A percentile compares a stretch with the other conserved stretches of the same genome.
Conservation (phyloP, 78 protist genomes). For the Dictyostelium firmibasis region DNA sequence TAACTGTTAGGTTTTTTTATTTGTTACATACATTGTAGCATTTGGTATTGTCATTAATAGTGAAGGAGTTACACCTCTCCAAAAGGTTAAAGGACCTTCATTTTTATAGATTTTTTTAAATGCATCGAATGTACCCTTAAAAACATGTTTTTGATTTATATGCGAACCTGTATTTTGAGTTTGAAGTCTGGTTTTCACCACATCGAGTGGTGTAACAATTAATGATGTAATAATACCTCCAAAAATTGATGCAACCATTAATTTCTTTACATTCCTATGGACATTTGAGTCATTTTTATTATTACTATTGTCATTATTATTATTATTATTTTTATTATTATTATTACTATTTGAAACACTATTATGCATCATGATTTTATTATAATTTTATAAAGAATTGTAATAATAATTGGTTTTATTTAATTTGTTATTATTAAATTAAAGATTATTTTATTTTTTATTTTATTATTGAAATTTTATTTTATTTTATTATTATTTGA, state of each 20-base stretch:
- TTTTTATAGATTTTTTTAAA: slow-evolving; percentile 32
- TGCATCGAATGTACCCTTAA: slow-evolving; percentile 37
- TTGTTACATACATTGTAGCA: slow-evolving; percentile 42
- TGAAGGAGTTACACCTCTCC: slow-evolving; percentile 77
- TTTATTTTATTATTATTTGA: no score
- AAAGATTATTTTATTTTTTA: not conserved
- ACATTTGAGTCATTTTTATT: not conserved
- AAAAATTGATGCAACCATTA: slow-evolving; percentile 22
- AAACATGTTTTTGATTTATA: not conserved
- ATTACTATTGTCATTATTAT: not conserved
- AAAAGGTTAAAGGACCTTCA: slow-evolving; percentile 69
- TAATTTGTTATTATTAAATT: not conserved
- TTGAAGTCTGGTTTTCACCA: slow-evolving; percentile 75
- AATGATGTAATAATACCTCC: slow-evolving; percentile 50
- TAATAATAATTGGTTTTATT: not conserved
- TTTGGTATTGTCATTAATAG: slow-evolving; percentile 77
- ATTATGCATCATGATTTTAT: not conserved
- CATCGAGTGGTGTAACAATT: slow-evolving; percentile 76
- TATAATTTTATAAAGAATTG: not conserved
- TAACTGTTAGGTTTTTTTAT: no score
- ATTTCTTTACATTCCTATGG: slow-evolving; percentile 13
- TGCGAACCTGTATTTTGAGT: not conserved
- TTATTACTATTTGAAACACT: not conserved
- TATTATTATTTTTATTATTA: not conserved
- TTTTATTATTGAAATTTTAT: not conserved